phyloP scores from a whole-genome alignment of 306 rosid genomes.

The Fagus sylvatica region DNA sequence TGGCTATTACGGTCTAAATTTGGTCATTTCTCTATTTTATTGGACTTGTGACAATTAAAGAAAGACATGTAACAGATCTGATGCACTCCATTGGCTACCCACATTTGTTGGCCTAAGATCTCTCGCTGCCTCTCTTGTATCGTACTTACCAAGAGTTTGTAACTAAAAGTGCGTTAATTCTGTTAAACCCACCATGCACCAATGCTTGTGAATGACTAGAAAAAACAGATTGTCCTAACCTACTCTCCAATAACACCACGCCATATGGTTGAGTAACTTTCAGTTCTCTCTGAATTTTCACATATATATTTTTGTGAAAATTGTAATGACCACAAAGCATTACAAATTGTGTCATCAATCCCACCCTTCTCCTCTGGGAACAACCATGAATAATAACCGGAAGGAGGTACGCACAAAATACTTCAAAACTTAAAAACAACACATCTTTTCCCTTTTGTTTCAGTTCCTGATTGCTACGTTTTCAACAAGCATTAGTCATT shows the following conservation, averaged over 20 bases:
- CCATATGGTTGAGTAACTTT: slow-evolving; percentile 10
- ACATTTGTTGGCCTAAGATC: slow-evolving; percentile 23
- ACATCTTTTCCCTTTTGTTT: background rate
- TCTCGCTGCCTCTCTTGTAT: slow-evolving; percentile 15
- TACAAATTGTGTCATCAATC: slow-evolving; percentile 8
- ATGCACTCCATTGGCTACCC: slow-evolving; percentile 29
- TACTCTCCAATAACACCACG: slow-evolving; percentile 13
- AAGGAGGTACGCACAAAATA: slow-evolving; percentile 27
- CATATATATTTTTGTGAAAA: slow-evolving; percentile 8
- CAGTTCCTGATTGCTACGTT: background rate
- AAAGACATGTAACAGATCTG: background rate
- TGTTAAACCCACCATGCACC: slow-evolving; percentile 12
- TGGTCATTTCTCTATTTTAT: too few species aligned
- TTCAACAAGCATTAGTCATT: background rate
- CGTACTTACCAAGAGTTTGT: slow-evolving; percentile 12
- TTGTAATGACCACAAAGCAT: slow-evolving; percentile 3
- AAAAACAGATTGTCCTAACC: slow-evolving; percentile 5
- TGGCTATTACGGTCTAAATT: too few species aligned
- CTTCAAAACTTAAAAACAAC: background rate
- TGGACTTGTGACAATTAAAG: too few species aligned
- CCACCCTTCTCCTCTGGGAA: slow-evolving; percentile 24
- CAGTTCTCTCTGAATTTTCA: slow-evolving; percentile 7
- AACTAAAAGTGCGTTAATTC: slow-evolving; percentile 23
- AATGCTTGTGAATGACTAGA: background rate
- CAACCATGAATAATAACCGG: slow-evolving; percentile 34